Percentiles rank a stretch among this genome's conserved stretches.
Conservation (phyloP, 352 stramenopile species). For the Pythium volutum region DNA sequence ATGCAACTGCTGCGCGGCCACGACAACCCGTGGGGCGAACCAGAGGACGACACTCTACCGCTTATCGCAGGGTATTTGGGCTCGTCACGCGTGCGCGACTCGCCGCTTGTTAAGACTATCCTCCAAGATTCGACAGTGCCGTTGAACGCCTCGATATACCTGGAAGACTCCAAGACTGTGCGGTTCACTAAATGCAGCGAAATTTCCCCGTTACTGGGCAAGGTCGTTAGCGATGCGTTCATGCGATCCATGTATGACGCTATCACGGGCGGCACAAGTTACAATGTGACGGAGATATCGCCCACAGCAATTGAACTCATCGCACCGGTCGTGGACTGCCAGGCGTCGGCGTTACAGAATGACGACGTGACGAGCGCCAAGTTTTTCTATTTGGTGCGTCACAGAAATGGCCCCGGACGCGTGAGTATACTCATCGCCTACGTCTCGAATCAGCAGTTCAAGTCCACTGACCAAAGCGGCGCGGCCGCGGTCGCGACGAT, state of each 20-base stretch:
- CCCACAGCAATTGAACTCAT: conserved; percentile 8
- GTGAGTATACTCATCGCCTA: conserved; percentile 14
- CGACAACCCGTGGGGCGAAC: conserved; percentile 7
- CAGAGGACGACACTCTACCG: background rate
- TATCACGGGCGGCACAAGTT: conserved; percentile 1
- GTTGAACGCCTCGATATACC: background rate
- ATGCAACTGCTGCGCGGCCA: conserved; percentile 12
- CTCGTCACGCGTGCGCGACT: conserved; percentile 28
- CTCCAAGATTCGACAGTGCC: conserved; percentile 18
- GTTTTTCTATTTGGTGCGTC: conserved; percentile 9
- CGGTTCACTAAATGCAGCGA: background rate
- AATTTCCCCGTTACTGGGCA: background rate
- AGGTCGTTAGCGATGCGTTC: conserved; percentile 1
- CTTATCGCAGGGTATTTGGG: conserved; percentile 34
- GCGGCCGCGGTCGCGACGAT: conserved; percentile 10
- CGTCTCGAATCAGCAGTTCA: conserved; percentile 20
- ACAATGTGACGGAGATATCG: conserved; percentile 2
- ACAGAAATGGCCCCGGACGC: background rate
- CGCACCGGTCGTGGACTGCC: conserved; percentile 16
- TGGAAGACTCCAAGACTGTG: background rate
- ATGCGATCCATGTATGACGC: conserved; percentile 7
- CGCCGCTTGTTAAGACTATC: conserved; percentile 28
- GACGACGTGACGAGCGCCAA: conserved; percentile 3
- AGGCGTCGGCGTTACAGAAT: background rate
- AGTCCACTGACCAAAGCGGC: conserved; percentile 7